Evolutionary conservation across 306 rosid species (phyloP), one percentile per base, ranked within the genome.

Genomic region (Canavalia gladiata): DNA sequence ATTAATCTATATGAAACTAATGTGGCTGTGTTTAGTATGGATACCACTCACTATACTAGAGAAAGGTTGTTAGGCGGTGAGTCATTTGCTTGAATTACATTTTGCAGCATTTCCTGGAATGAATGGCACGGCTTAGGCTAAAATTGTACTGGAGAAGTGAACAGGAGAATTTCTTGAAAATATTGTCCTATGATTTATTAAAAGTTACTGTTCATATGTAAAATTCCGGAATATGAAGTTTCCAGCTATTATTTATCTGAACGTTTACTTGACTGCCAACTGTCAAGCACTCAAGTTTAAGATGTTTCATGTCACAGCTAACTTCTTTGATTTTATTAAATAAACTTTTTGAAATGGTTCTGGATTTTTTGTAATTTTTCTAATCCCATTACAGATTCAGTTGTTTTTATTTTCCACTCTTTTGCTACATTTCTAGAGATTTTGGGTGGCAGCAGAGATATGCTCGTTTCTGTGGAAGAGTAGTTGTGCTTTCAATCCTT

Each of bases 381-480:
- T 71, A 49, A 39, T 77, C 46, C 6, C 18, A 30, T 11, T 81
- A 29, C 46, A 54, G 29, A 70, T 70, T 69, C 34, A 28, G 25
- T 60, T 52, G 42, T n/a, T 82, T 54, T 43, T 50, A 77, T 65
- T 77, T 72, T 29, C 29, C 72, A 29, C 28, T 43, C 54, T 54
- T 31, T 87, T 52, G 43, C 54, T 74, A 25, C 78, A 29, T 70
- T 76, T 71, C 74, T 83, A 93, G 98, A 90, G 97, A 93, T 87
- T 86, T 90, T 78, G 98, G 98, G 57, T 76, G 92, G 97, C 93
- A 90, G 81, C 98, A 91, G 77, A 90, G 94, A 67, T 81, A 89
- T 85, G 92, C 93, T 85, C 92, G 93, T 68, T 91, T 93, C 82
- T 89, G 91, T 75, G 97, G 98, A 74, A 90, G 98, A 84, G 66